Base-by-base conservation (phyloP, 108 stramenopile species). In the Fragilaria radians region DNA sequence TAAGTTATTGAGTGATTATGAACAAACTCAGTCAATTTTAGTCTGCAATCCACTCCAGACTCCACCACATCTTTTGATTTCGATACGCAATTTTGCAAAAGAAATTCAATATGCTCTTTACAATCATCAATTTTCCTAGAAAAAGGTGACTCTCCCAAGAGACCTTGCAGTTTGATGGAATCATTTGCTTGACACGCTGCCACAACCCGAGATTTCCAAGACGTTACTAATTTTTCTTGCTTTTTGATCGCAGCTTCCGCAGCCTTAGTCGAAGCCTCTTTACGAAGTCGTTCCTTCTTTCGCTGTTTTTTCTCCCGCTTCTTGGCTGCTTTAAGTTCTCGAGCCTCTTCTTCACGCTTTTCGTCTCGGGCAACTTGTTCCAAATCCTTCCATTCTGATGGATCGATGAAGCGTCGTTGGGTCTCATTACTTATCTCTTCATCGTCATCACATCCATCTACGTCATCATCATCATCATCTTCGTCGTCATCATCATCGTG, bases 151-250 rank as follows among this genome's bases (percentile, higher is more conserved):
- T 87, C 83, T 55, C 73, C 62, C 22, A 87, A 52, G 21, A 91
- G 52, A 21, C 65, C 60, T 34, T 87, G 71, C 52, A 89, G 57
- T 54, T 83, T 86, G 9, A 47, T 52, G 3, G 70, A 54, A 59
- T 85, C 88, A 17, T 63, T 66, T 18, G 68, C 56, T 53, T 68
- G 67, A 59, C 81, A 85, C 9, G 86, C 86, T 1, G 81, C 67
- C n/a, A 88, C 80, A 11, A 85, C 81, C 4, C 86, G 79, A 32
- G 77, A 77, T 31, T 80, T 64, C 86, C 86, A 88, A 24, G 78
- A 76, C 7, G 76, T 56, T 7, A 82, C 76, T 0, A 73, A 28
- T 46, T 79, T 78, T 76, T 88, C 84, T 31, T 77, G 80, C 54
- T 85, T 88, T 64, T 85, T 88, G 45, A 59, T 54, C 1, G 77